These are phyloP conservation scores for Peltaster fructicola DNA, from an alignment of 2,329 filamentous ascomycete genomes.

Conservation along the genomic window DNA sequence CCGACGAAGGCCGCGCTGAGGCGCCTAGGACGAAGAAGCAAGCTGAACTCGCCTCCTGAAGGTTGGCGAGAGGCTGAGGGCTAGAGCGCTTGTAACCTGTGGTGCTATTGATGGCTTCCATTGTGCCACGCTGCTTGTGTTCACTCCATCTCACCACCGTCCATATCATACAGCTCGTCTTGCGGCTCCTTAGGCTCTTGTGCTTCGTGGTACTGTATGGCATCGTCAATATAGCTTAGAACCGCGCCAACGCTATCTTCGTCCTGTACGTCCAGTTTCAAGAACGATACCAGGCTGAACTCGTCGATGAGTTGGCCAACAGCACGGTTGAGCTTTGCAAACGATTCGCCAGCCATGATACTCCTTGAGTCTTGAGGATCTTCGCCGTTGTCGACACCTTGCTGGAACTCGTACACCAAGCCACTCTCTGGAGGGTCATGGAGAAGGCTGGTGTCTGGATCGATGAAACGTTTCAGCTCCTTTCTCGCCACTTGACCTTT, in stretches of 20 bases:
- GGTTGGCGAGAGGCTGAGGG: too few species aligned
- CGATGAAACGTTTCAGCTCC: constrained; percentile 77
- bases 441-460: constrained; percentile 65
- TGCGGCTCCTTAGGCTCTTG: constrained; percentile 76
- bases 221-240: constrained; percentile 84
- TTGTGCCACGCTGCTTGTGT: too few species aligned
- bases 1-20: too few species aligned
- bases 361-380: constrained; percentile 44
- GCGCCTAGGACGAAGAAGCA: too few species aligned
- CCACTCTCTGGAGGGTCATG: constrained; percentile 56
- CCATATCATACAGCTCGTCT: constrained; percentile 29
- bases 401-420: constrained; percentile 21
- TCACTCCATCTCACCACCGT: too few species aligned
- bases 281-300: constrained; percentile 94
- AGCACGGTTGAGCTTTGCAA: constrained; percentile 66
- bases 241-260: constrained; percentile 79
- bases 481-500: constrained; percentile 75
- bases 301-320: constrained; percentile 87
- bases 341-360: constrained; percentile 65
- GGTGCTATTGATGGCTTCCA: too few species aligned
- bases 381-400: constrained; percentile 33
- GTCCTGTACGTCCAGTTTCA: constrained; percentile 74
- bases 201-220: constrained; percentile 82
- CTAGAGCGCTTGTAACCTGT: too few species aligned
- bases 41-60: too few species aligned